Percentiles rank a stretch among this genome's conserved stretches.
Conservation (phyloP, 192 early-diverging fungal species). For the Mortierella antarctica region DNA sequence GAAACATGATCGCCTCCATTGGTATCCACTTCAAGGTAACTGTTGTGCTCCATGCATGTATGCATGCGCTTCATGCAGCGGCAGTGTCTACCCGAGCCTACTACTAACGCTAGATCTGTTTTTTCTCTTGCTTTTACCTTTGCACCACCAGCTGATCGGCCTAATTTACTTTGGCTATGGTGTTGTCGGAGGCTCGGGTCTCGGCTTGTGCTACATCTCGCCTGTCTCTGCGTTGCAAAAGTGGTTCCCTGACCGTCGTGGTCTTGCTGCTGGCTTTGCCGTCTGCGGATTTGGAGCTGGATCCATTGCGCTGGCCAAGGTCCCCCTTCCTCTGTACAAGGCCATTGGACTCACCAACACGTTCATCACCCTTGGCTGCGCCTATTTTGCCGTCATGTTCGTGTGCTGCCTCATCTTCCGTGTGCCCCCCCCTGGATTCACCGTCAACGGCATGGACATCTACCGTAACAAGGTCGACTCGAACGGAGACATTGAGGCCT, state of each 20-base stretch:
- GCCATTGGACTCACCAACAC: slow-evolving; percentile 67
- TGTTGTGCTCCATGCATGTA: no score
- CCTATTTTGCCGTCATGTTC: slow-evolving; percentile 75
- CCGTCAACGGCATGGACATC: slow-evolving; percentile 65
- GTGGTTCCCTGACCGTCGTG: slow-evolving; percentile 83
- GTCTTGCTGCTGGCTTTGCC: slow-evolving; percentile 79
- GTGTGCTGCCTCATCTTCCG: slow-evolving; percentile 68
- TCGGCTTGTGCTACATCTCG: slow-evolving; percentile 80
- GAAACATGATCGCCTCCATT: slow-evolving; percentile 73
- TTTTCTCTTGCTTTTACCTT: not conserved
- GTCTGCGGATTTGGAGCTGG: slow-evolving; percentile 85
- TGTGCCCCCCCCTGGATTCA: slow-evolving; percentile 67
- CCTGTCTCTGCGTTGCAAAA: slow-evolving; percentile 81
- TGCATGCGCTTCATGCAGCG: not conserved
- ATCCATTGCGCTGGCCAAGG: slow-evolving; percentile 73
- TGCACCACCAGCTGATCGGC: slow-evolving; percentile 37
- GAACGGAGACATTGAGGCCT: slow-evolving; percentile 60
- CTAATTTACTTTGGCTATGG: slow-evolving; percentile 81
- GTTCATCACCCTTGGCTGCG: slow-evolving; percentile 72
- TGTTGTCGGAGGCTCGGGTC: slow-evolving; percentile 74
- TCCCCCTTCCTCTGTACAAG: slow-evolving; percentile 65
- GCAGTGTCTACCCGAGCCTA: not conserved
- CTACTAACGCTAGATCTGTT: not conserved
- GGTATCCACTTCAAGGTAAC: slow-evolving; percentile 64
- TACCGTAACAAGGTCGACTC: slow-evolving; percentile 46